These are phyloP conservation scores for Botrytis cinerea DNA, from an alignment of 2,329 filamentous ascomycete genomes.

Conservation along the genomic window DNA sequence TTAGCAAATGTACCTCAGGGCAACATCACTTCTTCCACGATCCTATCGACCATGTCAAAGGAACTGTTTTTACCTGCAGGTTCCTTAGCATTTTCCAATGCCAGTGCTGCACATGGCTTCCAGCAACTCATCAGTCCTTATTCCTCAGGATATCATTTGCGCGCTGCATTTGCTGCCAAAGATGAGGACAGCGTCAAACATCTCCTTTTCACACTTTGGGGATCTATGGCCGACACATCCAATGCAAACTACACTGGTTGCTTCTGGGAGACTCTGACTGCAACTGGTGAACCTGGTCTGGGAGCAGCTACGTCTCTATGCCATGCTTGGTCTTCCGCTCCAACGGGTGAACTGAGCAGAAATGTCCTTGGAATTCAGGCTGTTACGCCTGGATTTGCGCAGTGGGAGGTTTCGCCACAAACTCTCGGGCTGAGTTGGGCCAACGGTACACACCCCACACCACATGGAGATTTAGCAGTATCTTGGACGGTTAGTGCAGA, in stretches of 20 bases:
- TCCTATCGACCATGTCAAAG: not conserved
- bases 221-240: not conserved
- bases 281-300: not conserved
- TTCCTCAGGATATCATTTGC: not conserved
- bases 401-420: not conserved
- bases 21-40: not conserved
- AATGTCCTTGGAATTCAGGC: not conserved
- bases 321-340: not conserved
- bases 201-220: not conserved
- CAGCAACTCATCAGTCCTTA: not conserved
- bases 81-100: not conserved
- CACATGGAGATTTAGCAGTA: not conserved
- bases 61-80: not conserved
- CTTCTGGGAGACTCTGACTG: not conserved
- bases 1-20: not conserved
- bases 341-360: not conserved
- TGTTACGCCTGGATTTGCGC: not conserved
- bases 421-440: not conserved
- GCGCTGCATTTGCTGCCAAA: not conserved
- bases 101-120: not conserved
- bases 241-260: not conserved
- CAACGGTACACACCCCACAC: not conserved
- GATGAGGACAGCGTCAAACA: not conserved
- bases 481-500: not conserved
- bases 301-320: not conserved